Percentiles rank a stretch among this genome's conserved stretches.
These are phyloP conservation scores for Agrostemma githago DNA, from an alignment of 148 eudicot genomes.

Conservation along the genomic window DNA sequence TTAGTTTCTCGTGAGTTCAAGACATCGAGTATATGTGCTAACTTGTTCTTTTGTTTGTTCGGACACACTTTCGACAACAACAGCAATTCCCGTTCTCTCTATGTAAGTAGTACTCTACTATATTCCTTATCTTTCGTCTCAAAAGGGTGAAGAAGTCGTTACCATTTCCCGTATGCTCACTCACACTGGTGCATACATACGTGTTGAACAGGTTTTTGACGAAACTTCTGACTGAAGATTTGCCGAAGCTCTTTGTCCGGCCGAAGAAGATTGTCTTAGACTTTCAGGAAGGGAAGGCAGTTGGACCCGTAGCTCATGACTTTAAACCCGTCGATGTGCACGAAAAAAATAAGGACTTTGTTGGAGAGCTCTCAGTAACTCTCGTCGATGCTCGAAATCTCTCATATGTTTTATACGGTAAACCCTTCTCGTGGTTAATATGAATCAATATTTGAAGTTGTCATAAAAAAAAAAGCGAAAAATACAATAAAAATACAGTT, in stretches of 20 bases:
- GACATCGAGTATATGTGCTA: constrained; percentile 16
- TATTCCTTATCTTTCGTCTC: not conserved
- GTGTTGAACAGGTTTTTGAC: constrained; percentile 66
- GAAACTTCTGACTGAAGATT: constrained; percentile 90
- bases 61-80: constrained; percentile 36
- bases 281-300: constrained; percentile 87
- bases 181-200: not conserved
- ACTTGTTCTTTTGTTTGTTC: constrained; percentile 22
- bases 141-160: not conserved
- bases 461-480: no score
- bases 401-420: constrained; percentile 68
- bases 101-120: constrained; percentile 47
- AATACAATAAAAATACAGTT: no score
- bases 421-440: not conserved
- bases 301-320: constrained; percentile 62
- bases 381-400: constrained; percentile 95
- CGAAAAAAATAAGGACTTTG: constrained; percentile 79
- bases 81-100: constrained; percentile 96
- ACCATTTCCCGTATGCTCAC: not conserved
- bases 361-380: constrained; percentile 95
- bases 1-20: not conserved
- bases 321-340: constrained; percentile 64
- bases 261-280: constrained; percentile 94
- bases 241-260: constrained; percentile 89
- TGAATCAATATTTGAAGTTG: no score